Base-by-base conservation (phyloP, 352 stramenopile genomes). In the Globisporangium nunn region DNA sequence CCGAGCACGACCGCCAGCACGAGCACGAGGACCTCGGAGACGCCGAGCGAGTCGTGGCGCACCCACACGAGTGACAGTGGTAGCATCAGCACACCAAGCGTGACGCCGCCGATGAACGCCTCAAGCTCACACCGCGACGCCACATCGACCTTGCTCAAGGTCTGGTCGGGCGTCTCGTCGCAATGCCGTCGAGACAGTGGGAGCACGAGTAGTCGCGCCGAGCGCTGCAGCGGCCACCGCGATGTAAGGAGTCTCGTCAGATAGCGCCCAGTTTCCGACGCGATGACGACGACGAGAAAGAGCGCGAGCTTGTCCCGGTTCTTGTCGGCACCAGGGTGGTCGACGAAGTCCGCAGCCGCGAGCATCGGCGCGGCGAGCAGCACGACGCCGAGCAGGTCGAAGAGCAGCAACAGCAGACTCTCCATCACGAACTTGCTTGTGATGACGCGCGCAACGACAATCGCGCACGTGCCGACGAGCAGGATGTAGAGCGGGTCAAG, bases 381-480 rank as follows among this genome's bases (percentile, higher is more conserved):
- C 15, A 59, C n/a, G 46, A 83, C 62, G 0, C 71, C 74, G 4
- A 80, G 61, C 15, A 67, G 61, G 57, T 83, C 74, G 49, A 59
- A 67, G 40, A 76, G 15, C 30, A 83, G 63, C 29, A 73, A 50
- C 40, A 83, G 46, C 53, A 83, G 56, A 47, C 62, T 79, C 55
- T 68, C 63, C 63, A 83, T 70, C 23, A 83, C 74, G 18, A 66
- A 58, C 45, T 75, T 74, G 69, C 74, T 83, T 8, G 74, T 70
- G n/a, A 80, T 64, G 28, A 81, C 65, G 35, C 74, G 74, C 46
- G 74, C 71, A 30, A 81, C 62, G 35, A 83, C 66, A 45, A 74
- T 63, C 12, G 63, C 48, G 48, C 70, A 73, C 37, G 64, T 62
- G 31, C 66, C 68, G 4, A 71, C 69, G 44, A 83, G 66, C 54